Evolutionary conservation across 768 basidiomycete genomes (phyloP).

Genomic region (Tephrocybe sp.): DNA sequence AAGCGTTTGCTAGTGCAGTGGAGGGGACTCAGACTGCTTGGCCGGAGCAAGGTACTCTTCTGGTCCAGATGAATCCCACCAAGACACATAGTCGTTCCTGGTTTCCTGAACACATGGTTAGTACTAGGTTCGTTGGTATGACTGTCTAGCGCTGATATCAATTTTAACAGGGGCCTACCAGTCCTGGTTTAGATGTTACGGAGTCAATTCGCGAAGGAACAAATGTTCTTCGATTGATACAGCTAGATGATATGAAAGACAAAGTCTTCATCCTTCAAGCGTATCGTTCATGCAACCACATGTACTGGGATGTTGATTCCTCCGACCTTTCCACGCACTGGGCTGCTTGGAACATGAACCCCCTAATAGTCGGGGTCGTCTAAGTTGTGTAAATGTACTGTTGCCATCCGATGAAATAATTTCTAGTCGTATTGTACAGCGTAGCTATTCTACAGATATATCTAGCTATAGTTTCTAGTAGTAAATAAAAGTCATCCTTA

Average conservation of each 20-base stretch:
- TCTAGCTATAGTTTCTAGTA: background rate
- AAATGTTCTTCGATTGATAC: conserved; percentile 50
- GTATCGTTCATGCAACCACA: background rate
- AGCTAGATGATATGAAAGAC: conserved; percentile 38
- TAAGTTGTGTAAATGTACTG: background rate
- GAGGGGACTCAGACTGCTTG: conserved; percentile 30
- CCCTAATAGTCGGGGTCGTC: conserved; percentile 7
- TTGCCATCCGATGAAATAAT: background rate
- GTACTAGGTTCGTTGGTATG: conserved; percentile 11
- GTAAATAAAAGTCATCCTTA: background rate
- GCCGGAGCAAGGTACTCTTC: conserved; percentile 43
- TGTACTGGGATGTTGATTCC: conserved; percentile 5
- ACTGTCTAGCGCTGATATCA: background rate
- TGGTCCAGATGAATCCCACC: conserved; percentile 43
- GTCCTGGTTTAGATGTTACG: conserved; percentile 37
- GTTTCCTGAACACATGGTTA: conserved; percentile 43
- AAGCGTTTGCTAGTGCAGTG: conserved; percentile 23
- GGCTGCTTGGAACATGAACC: background rate
- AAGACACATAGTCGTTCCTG: conserved; percentile 31
- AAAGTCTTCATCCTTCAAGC: conserved; percentile 45
- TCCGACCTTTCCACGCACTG: background rate
- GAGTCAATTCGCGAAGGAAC: conserved; percentile 35
- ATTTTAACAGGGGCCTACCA: conserved; percentile 22
- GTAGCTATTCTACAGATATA: background rate
- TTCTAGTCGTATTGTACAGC: background rate